Conservation (phyloP, 2,329 filamentous ascomycete species). For the Graphilbum fragrans region DNA sequence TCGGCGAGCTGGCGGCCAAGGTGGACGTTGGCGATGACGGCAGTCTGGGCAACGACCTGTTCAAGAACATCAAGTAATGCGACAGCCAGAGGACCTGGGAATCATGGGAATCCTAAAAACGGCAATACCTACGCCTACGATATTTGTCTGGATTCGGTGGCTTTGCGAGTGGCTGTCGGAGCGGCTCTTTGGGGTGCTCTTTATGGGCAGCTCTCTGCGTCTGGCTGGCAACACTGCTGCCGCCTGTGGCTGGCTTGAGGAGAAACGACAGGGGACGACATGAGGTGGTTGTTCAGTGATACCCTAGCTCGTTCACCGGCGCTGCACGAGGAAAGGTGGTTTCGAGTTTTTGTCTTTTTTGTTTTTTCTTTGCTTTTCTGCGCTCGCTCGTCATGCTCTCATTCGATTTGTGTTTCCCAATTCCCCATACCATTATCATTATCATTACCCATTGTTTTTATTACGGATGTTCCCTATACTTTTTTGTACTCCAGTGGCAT, state of each 20-base stretch:
- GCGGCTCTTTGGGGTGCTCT: no score
- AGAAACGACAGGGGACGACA: constrained; percentile 3
- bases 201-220: no score
- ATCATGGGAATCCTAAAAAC: no score
- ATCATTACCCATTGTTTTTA: no score
- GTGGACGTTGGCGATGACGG: constrained; percentile 30
- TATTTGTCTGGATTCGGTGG: no score
- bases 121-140: no score
- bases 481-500: background rate
- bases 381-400: background rate
- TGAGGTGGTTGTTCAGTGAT: constrained; percentile 10
- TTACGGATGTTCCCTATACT: background rate
- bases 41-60: constrained; percentile 38
- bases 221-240: no score
- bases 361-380: background rate
- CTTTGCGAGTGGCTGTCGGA: no score
- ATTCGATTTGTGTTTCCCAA: background rate
- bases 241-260: background rate
- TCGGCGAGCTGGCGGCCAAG: constrained; percentile 38
- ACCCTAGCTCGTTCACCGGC: constrained; percentile 11
- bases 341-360: constrained; percentile 1
- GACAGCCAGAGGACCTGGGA: no score
- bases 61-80: constrained; percentile 39
- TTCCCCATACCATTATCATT: background rate
- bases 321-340: constrained; percentile 8